Percentiles rank a stretch among this genome's conserved stretches.
Evolutionary conservation across 306 rosid genomes (phyloP).

Genomic region (Cicer chorassanicum): DNA sequence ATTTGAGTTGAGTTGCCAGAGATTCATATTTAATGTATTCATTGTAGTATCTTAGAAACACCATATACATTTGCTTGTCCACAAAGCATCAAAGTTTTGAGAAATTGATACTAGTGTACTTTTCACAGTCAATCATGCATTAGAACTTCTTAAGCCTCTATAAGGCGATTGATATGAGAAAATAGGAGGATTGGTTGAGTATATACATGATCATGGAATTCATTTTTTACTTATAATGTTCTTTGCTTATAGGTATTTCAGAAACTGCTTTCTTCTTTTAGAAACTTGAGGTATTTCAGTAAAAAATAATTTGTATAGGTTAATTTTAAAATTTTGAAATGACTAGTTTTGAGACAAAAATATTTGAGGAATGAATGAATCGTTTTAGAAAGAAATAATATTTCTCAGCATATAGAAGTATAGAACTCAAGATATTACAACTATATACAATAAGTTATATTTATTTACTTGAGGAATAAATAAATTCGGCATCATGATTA

Average conservation of each 20-base stretch:
- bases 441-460: too few species aligned
- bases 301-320: too few species aligned
- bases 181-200: background rate
- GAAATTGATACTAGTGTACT: background rate
- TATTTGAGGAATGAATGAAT: too few species aligned
- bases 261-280: background rate
- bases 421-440: too few species aligned
- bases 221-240: background rate
- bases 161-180: background rate
- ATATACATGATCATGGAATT: background rate
- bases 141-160: background rate
- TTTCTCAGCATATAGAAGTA: too few species aligned
- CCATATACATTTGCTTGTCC: conserved; percentile 7
- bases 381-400: too few species aligned
- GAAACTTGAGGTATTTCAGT: background rate
- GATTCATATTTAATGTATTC: background rate
- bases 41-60: background rate
- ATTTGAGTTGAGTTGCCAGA: conserved; percentile 12
- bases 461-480: too few species aligned
- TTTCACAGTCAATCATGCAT: background rate
- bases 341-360: too few species aligned
- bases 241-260: background rate
- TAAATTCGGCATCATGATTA: too few species aligned
- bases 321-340: too few species aligned
- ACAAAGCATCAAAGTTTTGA: conserved; percentile 30